Conservation (phyloP, 306 rosid genomes). For the Mimosa pudica region DNA sequence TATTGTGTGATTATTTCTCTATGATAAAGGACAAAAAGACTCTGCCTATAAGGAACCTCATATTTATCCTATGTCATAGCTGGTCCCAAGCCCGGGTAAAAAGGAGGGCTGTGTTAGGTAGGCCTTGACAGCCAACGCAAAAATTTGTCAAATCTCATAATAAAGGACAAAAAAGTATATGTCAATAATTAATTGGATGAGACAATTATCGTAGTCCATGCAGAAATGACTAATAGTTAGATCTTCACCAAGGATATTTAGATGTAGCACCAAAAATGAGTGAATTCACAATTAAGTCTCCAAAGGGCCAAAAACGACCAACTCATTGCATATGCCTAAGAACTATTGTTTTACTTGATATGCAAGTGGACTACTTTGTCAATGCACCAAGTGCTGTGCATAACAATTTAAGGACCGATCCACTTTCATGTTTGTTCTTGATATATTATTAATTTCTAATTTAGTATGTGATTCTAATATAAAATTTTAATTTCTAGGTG, state of each 20-base stretch:
- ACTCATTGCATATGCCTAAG: neutral
- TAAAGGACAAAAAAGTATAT: neutral
- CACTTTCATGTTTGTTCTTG: neutral
- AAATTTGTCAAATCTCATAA: too few species aligned
- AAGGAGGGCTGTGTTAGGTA: too few species aligned
- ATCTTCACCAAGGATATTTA: neutral
- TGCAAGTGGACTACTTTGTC: too few species aligned
- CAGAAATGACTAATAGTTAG: neutral
- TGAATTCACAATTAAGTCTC: neutral
- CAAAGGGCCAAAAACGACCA: neutral
- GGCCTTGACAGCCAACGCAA: too few species aligned
- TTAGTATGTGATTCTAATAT: neutral
- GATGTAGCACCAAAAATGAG: neutral
- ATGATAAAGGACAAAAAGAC: neutral
- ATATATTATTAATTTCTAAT: neutral
- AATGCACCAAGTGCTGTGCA: neutral
- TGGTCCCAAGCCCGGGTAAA: too few species aligned
- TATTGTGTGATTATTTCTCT: constrained; percentile 7
- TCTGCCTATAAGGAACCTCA: too few species aligned
- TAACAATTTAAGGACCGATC: neutral
- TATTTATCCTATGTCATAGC: too few species aligned
- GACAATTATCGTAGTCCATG: neutral
- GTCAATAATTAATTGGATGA: neutral
- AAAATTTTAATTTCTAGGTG: constrained; percentile 47
- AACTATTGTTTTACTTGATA: too few species aligned